Evolutionary conservation across 345 rosid genomes (phyloP).

Genomic region (Eucalyptus marginata): DNA sequence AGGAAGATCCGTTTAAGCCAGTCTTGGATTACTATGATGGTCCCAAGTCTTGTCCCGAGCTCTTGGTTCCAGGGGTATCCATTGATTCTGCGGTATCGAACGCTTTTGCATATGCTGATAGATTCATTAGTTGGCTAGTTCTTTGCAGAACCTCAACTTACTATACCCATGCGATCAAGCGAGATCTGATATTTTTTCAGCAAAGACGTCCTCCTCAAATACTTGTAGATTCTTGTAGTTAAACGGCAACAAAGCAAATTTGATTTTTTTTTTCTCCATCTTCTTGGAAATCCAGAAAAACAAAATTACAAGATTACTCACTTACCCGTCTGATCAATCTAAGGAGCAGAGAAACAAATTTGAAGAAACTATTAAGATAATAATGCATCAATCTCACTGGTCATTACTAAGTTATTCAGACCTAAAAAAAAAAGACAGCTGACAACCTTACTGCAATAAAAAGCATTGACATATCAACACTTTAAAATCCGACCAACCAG

Average conservation of each 20-base stretch:
- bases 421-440: neutral
- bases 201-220: neutral
- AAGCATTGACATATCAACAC: neutral
- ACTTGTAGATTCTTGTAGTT: neutral
- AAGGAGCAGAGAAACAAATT: neutral
- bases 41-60: conserved; percentile 88
- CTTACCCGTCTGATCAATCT: neutral
- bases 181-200: conserved; percentile 23
- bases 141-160: conserved; percentile 61
- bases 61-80: conserved; percentile 82
- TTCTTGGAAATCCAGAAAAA: neutral
- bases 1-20: conserved; percentile 90
- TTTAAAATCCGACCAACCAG: neutral
- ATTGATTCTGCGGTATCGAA: neutral
- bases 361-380: neutral
- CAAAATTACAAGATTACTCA: neutral
- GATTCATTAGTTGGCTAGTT: neutral
- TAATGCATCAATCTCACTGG: neutral
- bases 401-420: neutral
- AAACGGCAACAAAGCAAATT: neutral
- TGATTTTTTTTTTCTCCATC: neutral
- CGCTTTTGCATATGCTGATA: neutral
- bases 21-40: conserved; percentile 91
- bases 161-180: conserved; percentile 89
- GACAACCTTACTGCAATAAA: neutral